These are phyloP conservation scores for Chaetomiaceae sp. DNA, from an alignment of 2,329 filamentous ascomycete genomes.

Conservation along the genomic window DNA sequence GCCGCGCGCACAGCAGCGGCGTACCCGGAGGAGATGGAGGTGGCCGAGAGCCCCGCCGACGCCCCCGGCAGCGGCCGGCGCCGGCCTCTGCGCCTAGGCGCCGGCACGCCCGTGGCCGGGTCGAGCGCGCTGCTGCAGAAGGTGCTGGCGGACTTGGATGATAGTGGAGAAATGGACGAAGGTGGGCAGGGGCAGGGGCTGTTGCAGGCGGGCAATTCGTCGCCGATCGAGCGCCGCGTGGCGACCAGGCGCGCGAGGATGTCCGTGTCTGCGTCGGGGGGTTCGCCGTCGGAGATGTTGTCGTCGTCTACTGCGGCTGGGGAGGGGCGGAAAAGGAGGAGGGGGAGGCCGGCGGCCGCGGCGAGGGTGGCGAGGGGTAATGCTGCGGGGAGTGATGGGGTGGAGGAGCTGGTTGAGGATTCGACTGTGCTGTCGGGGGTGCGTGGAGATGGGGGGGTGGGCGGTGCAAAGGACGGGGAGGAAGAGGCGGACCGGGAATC, in stretches of 20 bases:
- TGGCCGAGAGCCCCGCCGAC: slow-evolving; percentile 47
- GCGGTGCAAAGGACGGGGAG: background rate
- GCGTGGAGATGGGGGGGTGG: slow-evolving; percentile 1
- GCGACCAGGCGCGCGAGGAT: slow-evolving; percentile 5
- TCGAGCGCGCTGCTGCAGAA: slow-evolving; percentile 40
- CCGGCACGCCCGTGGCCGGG: slow-evolving; percentile 26
- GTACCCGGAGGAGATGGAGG: slow-evolving; percentile 28
- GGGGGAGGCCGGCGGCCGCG: background rate
- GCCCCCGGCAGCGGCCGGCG: slow-evolving; percentile 52
- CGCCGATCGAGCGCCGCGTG: slow-evolving; percentile 20
- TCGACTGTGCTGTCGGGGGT: slow-evolving; percentile 26
- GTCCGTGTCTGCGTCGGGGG: background rate
- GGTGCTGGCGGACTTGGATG: slow-evolving; percentile 28
- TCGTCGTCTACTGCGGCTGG: background rate
- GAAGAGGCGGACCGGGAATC: slow-evolving; percentile 4
- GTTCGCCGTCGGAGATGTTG: background rate
- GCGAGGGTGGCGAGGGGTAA: slow-evolving; percentile 9
- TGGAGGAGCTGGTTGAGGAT: slow-evolving; percentile 1
- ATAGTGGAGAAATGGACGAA: slow-evolving; percentile 20
- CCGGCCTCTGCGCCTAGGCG: slow-evolving; percentile 34
- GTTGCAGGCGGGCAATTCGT: slow-evolving; percentile 28
- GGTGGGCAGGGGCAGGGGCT: slow-evolving; percentile 26
- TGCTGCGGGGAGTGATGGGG: slow-evolving; percentile 26
- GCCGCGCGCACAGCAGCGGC: no score
- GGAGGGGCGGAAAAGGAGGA: slow-evolving; percentile 3